These are phyloP conservation scores for Litsea cubeba DNA, from an alignment of 164 flowering plant genomes.

Conservation along the genomic window DNA sequence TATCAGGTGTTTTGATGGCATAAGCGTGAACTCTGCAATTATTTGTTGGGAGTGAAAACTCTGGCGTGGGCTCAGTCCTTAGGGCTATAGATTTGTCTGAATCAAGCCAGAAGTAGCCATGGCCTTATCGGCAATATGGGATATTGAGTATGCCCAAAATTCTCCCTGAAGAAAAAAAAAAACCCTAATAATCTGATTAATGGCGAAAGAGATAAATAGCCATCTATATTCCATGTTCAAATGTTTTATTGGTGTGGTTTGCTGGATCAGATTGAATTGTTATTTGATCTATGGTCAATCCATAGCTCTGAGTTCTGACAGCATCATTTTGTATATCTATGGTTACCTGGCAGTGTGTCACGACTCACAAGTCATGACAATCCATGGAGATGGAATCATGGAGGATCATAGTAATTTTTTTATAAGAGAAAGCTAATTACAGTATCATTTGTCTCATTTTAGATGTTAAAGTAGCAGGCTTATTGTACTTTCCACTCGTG, in stretches of 20 bases:
- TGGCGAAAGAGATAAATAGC: not conserved
- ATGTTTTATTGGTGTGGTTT: too few relatives aligned
- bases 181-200: too few relatives aligned
- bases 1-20: not conserved
- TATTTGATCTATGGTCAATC: not conserved
- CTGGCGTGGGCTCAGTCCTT: not conserved
- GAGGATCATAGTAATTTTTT: too few relatives aligned
- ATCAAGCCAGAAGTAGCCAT: not conserved
- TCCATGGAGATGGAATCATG: not conserved
- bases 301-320: not conserved
- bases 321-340: not conserved
- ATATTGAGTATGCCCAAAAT: not conserved
- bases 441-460: too few relatives aligned
- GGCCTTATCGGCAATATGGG: not conserved
- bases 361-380: too few relatives aligned
- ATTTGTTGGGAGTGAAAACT: not conserved
- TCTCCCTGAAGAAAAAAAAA: not conserved
- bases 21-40: not conserved
- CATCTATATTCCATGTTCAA: not conserved
- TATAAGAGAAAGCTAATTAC: too few relatives aligned
- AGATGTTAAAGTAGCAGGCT: too few relatives aligned
- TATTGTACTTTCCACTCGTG: too few relatives aligned
- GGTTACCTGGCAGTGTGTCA: not conserved
- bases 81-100: not conserved
- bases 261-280: not conserved